These are phyloP conservation scores for Waitea zeae DNA, from an alignment of 1,284 basidiomycete species.

Conservation along the genomic window DNA sequence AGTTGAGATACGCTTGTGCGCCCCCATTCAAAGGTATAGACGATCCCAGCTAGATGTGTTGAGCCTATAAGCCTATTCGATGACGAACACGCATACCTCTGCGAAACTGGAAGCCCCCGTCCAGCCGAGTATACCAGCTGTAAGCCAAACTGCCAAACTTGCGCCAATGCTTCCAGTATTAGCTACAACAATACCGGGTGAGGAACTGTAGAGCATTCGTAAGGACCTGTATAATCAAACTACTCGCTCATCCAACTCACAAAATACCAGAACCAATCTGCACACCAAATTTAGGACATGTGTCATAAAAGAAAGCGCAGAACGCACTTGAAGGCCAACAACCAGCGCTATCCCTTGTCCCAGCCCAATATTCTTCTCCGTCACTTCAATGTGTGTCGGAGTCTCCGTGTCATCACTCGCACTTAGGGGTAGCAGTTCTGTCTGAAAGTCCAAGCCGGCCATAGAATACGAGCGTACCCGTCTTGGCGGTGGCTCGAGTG, in stretches of 20 bases:
- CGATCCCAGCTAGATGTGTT: constrained; percentile 64
- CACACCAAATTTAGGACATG: constrained; percentile 2
- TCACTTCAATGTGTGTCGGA: constrained; percentile 20
- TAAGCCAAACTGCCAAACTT: constrained; percentile 66
- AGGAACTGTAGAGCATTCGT: constrained; percentile 39
- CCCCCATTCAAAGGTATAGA: constrained; percentile 81
- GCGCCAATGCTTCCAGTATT: constrained; percentile 78
- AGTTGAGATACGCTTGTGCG: constrained; percentile 81
- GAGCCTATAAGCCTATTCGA: too few relatives aligned
- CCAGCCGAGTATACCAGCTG: constrained; percentile 75
- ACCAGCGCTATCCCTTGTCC: constrained; percentile 64
- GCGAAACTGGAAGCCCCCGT: constrained; percentile 87
- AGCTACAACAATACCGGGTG: constrained; percentile 79
- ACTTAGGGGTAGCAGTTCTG: constrained; percentile 59
- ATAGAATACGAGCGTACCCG: constrained; percentile 51
- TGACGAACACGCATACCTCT: too few relatives aligned
- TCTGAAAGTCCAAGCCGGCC: constrained; percentile 63
- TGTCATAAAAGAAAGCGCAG: constrained; percentile 7
- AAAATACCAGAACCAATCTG: constrained; percentile 89
- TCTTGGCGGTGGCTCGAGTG: constrained; percentile 6
- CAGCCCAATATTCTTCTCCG: constrained; percentile 62
- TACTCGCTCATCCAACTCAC: constrained; percentile 26
- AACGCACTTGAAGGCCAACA: constrained; percentile 56
- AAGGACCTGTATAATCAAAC: not conserved
- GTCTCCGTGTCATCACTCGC: constrained; percentile 56